These are phyloP conservation scores for Heterobasidion annosum DNA, from an alignment of 1,284 basidiomycete species.

Conservation along the genomic window DNA sequence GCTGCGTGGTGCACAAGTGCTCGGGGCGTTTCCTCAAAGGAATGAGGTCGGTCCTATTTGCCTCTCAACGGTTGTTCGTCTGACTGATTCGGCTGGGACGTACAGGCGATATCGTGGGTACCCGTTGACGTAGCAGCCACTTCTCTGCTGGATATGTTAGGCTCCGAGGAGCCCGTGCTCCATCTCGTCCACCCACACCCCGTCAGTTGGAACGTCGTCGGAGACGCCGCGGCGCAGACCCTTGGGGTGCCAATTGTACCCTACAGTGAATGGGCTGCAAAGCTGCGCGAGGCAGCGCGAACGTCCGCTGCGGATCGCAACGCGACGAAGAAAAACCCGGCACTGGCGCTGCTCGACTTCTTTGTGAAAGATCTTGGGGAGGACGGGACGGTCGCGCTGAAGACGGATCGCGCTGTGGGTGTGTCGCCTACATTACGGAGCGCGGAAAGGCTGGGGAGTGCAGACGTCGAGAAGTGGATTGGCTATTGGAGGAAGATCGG, in stretches of 20 bases:
- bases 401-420: background rate
- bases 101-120: conserved; percentile 15
- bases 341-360: conserved; percentile 1
- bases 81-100: background rate
- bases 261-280: conserved; percentile 16
- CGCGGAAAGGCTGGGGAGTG: background rate
- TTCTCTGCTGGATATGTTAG: conserved; percentile 15
- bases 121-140: conserved; percentile 14
- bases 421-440: background rate
- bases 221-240: conserved; percentile 10
- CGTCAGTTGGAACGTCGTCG: conserved; percentile 14
- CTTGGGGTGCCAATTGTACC: conserved; percentile 14
- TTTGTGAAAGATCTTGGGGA: background rate
- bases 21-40: background rate
- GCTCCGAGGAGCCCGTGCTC: conserved; percentile 10
- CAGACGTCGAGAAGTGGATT: conserved; percentile 6
- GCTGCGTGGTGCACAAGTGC: conserved; percentile 11
- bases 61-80: background rate
- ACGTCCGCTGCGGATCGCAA: background rate
- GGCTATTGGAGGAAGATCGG: conserved; percentile 6
- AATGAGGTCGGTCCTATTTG: background rate
- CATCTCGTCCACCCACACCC: conserved; percentile 19
- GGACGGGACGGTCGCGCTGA: background rate
- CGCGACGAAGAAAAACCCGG: background rate
- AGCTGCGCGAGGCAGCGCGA: background rate